Percentiles rank a stretch among this genome's conserved stretches.
phyloP scores from a whole-genome alignment of 2,329 filamentous ascomycete species.

The Fusarium bulbicola region DNA sequence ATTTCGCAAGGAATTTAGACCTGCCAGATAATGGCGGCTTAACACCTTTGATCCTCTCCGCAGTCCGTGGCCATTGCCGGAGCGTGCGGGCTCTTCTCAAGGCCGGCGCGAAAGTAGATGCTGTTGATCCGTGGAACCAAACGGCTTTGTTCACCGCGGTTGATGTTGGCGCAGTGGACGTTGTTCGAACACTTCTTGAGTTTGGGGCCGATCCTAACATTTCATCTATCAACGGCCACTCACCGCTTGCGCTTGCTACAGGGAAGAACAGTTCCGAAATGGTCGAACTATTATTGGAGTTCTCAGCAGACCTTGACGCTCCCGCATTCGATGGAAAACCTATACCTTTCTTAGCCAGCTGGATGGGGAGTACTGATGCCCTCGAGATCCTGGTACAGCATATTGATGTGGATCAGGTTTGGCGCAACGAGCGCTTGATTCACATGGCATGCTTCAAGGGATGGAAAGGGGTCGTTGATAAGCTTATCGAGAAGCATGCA shows the following conservation, averaged over 20 bases:
- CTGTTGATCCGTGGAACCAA: conserved; percentile 18
- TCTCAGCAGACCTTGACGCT: conserved; percentile 5
- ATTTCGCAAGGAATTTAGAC: conserved; percentile 23
- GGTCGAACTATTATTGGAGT: conserved; percentile 21
- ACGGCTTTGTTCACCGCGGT: conserved; percentile 28
- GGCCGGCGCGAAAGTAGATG: conserved; percentile 26
- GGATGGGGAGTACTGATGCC: conserved; percentile 5
- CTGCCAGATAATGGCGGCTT: conserved; percentile 20
- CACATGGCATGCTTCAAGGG: conserved; percentile 27
- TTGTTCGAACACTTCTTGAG: conserved; percentile 20
- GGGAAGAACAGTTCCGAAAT: conserved; percentile 18
- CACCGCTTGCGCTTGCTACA: conserved; percentile 18
- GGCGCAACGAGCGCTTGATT: conserved; percentile 17
- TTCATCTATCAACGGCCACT: conserved; percentile 7
- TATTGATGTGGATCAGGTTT: conserved; percentile 21
- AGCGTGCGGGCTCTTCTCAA: conserved; percentile 21
- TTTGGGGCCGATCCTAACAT: conserved; percentile 26
- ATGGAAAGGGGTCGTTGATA: conserved; percentile 20
- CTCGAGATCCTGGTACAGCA: conserved; percentile 23
- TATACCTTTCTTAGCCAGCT: conserved; percentile 19
- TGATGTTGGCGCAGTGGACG: conserved; percentile 10
- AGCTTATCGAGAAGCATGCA: conserved; percentile 19
- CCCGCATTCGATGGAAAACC: conserved; percentile 19
- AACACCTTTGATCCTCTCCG: conserved; percentile 27
- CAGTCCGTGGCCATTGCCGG: conserved; percentile 7